Base-by-base conservation (phyloP, 2,329 filamentous ascomycete genomes). In the Pseudocercospora crystallina region DNA sequence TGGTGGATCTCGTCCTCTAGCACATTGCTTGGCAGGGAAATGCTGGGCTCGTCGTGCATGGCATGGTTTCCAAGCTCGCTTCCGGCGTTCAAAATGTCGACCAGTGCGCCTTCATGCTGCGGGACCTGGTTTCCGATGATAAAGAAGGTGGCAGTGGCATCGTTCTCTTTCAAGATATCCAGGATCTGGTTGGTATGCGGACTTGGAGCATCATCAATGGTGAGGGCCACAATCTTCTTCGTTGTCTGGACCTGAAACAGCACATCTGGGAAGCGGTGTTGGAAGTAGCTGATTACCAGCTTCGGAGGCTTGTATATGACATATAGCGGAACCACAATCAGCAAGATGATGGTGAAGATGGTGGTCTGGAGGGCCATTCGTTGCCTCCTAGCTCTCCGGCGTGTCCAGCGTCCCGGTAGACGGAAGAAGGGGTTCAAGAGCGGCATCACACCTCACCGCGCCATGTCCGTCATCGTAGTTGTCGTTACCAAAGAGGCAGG, bases 131-230 rank as follows among this genome's bases (percentile, higher is more conserved):
- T 80, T 8, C 90, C 90, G 61, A 96, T 95, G 30, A 95, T 79
- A 69, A 96, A 96, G 69, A 95, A 94, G 0, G 90, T 96, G 0
- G 90, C 90, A 14, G 77, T 81, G 11, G 86, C 89, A 49, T 80
- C 77, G 64, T 89, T 78, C 5, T 68, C 67, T 32, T 76, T 73
- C n/a, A 96, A 76, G 0, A 89, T 72, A 37, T 82, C 72, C 47
- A 90, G 73, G 52, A 96, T 90, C 49, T 84, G 81, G 38, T 71
- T 65, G 2, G 90, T 95, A 68, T 88, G 78, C 37, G 79, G 71
- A 1, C 87, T 91, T 0, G 90, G 90, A 26, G 84, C 87, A 71
- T 96, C 90, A 73, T 96, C 90, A 63, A 96, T 86, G 1, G 89
- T 95, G 34, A 96, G 77, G 0, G 89, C 90, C 13, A 96, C 77